These are phyloP conservation scores for Leptodermis oblonga DNA, from an alignment of 257 asterid species.

Conservation along the genomic window DNA sequence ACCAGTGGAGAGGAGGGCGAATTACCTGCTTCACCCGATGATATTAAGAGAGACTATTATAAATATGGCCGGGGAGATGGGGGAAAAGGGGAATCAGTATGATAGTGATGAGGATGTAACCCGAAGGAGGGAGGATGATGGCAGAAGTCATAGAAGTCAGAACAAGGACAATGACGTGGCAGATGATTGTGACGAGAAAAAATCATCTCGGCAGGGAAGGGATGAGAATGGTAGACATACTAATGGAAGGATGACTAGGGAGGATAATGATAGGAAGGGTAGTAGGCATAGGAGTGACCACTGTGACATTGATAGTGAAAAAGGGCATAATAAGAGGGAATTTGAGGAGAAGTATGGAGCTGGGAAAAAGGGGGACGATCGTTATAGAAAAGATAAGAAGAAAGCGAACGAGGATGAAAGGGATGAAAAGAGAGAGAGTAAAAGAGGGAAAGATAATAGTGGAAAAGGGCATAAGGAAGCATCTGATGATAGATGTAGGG, in stretches of 20 bases:
- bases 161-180: not conserved
- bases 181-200: not conserved
- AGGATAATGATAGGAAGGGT: too few relatives aligned
- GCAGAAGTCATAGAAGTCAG: not conserved
- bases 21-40: constrained; percentile 13
- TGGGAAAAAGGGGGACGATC: not conserved
- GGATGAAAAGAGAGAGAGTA: constrained; percentile 3
- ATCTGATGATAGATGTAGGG: constrained; percentile 14
- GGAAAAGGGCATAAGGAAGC: not conserved
- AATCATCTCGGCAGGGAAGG: not conserved
- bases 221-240: not conserved
- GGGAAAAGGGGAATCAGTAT: constrained; percentile 15
- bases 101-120: constrained; percentile 22
- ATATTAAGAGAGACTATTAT: not conserved
- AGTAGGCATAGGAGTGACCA: constrained; percentile 13
- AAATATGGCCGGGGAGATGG: constrained; percentile 18
- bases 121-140: not conserved
- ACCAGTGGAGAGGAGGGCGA: constrained; percentile 5
- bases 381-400: not conserved
- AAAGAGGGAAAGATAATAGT: constrained; percentile 16
- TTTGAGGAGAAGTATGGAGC: constrained; percentile 12
- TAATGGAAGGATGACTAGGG: too few relatives aligned
- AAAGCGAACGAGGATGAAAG: not conserved
- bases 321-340: constrained; percentile 17
- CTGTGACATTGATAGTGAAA: constrained; percentile 28